These are phyloP conservation scores for Pythium aristosporum DNA, from an alignment of 352 stramenopile species.

Conservation along the genomic window DNA sequence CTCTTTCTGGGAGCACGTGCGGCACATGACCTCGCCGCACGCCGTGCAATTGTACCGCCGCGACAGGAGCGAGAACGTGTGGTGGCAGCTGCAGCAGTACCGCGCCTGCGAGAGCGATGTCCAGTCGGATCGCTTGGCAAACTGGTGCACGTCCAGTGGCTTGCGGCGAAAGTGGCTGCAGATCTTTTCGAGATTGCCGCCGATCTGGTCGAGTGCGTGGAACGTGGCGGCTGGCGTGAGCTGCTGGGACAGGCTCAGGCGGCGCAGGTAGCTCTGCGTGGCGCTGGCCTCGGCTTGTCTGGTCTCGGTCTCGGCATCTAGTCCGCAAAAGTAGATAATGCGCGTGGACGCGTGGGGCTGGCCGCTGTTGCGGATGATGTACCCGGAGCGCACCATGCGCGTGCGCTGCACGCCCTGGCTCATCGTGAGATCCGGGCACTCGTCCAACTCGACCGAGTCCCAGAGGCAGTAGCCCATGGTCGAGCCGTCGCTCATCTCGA, in stretches of 20 bases:
- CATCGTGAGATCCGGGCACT: slow-evolving; percentile 21
- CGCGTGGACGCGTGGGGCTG: slow-evolving; percentile 19
- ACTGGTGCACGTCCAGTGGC: slow-evolving; percentile 17
- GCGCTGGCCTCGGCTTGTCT: slow-evolving; percentile 16
- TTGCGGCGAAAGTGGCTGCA: slow-evolving; percentile 22
- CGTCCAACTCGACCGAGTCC: slow-evolving; percentile 24
- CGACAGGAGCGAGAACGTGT: slow-evolving; percentile 20
- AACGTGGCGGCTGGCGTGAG: slow-evolving; percentile 9
- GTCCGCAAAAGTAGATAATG: slow-evolving; percentile 25
- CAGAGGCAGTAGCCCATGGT: slow-evolving; percentile 25
- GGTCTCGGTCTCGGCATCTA: slow-evolving; percentile 9
- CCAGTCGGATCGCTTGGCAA: slow-evolving; percentile 11
- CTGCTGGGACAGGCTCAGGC: slow-evolving; percentile 12
- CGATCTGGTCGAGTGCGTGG: slow-evolving; percentile 21
- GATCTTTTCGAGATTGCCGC: slow-evolving; percentile 17
- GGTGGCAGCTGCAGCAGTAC: slow-evolving; percentile 25
- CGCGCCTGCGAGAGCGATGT: slow-evolving; percentile 11
- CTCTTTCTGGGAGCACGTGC: slow-evolving; percentile 20
- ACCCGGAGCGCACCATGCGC: slow-evolving; percentile 25
- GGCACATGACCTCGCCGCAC: slow-evolving; percentile 25
- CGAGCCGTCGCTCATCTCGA: slow-evolving; percentile 19
- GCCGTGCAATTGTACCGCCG: slow-evolving; percentile 23
- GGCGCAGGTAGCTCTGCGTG: neutral
- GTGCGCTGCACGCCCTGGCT: slow-evolving; percentile 27
- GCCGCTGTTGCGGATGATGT: slow-evolving; percentile 33